Conservation (phyloP, 371 early-diverging fungal genomes). For the Actinomortierella wolfii region DNA sequence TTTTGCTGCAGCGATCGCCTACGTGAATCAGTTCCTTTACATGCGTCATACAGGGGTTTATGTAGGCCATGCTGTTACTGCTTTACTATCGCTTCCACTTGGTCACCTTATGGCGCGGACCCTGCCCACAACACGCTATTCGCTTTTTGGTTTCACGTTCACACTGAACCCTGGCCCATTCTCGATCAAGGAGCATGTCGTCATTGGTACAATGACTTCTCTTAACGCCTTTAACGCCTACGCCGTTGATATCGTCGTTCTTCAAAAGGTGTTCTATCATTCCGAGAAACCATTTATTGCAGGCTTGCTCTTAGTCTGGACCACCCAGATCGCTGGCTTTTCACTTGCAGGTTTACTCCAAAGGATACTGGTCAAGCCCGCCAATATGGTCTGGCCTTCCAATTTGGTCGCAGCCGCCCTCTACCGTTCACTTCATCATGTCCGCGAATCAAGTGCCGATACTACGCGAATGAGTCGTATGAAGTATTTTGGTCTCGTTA, state of each 20-base stretch:
- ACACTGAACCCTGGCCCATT: constrained; percentile 79
- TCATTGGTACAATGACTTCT: constrained; percentile 57
- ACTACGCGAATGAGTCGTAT: constrained; percentile 50
- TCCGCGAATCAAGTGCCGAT: constrained; percentile 15
- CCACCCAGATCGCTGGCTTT: constrained; percentile 76
- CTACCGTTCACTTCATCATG: constrained; percentile 70
- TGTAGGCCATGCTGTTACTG: constrained; percentile 55
- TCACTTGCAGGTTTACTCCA: constrained; percentile 81
- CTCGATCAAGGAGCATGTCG: constrained; percentile 79
- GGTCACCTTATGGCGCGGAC: constrained; percentile 60
- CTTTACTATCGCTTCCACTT: constrained; percentile 64
- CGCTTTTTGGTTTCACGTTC: constrained; percentile 49
- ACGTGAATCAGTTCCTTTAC: constrained; percentile 79
- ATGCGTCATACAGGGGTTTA: constrained; percentile 57
- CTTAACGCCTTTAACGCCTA: constrained; percentile 56
- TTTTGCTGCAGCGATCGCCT: constrained; percentile 61
- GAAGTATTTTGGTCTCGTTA: constrained; percentile 63
- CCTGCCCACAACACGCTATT: constrained; percentile 50
- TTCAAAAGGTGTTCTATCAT: constrained; percentile 66
- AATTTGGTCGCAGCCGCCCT: constrained; percentile 73
- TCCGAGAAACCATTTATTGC: constrained; percentile 64
- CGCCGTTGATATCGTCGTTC: constrained; percentile 75
- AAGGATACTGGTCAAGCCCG: constrained; percentile 54
- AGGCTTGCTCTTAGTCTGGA: constrained; percentile 59
- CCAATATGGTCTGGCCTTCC: constrained; percentile 88